Evolutionary conservation across 306 rosid species (phyloP).

Genomic region (Corylus americana): DNA sequence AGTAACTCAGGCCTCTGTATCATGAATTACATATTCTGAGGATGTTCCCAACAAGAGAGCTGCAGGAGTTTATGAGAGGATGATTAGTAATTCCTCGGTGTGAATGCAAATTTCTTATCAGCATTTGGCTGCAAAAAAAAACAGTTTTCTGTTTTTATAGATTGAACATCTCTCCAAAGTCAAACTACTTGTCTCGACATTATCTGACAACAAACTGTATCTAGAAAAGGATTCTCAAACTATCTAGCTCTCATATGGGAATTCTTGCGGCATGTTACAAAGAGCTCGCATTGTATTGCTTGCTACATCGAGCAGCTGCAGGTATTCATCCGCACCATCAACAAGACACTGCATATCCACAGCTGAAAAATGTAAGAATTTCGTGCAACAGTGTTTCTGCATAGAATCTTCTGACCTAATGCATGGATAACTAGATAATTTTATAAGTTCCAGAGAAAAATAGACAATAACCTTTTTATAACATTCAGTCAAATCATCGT

Average conservation of each 20-base stretch:
- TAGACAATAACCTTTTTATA: not conserved
- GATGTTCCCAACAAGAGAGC: too few relatives aligned
- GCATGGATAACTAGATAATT: not conserved
- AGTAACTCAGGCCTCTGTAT: not conserved
- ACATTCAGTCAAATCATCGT: not conserved
- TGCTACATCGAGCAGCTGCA: slow-evolving; percentile 85
- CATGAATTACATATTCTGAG: not conserved
- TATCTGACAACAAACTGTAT: slow-evolving; percentile 5
- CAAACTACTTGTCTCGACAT: not conserved
- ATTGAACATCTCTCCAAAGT: not conserved
- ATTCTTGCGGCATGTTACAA: slow-evolving; percentile 62
- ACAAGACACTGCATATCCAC: slow-evolving; percentile 68
- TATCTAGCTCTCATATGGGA: slow-evolving; percentile 36
- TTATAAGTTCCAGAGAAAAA: not conserved
- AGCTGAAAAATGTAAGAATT: slow-evolving; percentile 25
- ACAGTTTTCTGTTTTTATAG: not conserved
- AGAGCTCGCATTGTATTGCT: slow-evolving; percentile 70
- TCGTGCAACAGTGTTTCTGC: slow-evolving; percentile 6
- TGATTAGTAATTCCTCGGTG: not conserved
- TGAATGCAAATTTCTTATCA: not conserved
- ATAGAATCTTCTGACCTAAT: not conserved
- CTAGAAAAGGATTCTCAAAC: slow-evolving; percentile 15
- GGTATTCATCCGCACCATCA: slow-evolving; percentile 87
- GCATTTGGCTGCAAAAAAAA: not conserved
- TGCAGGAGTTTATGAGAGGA: too few relatives aligned